Base-by-base conservation (phyloP, 2,329 filamentous ascomycete species). In the Saccharata proteae region DNA sequence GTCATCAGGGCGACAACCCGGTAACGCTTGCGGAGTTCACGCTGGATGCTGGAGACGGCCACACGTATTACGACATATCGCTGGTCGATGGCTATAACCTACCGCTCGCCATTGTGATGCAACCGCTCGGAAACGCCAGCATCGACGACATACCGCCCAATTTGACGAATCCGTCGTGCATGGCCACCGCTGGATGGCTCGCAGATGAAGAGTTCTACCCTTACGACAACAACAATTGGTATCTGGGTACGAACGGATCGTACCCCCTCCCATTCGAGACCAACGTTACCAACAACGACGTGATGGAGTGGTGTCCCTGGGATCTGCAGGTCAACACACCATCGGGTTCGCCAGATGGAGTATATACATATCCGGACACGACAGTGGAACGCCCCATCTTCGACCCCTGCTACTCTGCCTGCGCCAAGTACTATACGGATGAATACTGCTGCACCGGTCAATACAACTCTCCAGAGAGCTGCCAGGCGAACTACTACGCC, bases 11-110 rank as follows among this genome's bases (percentile, higher is more conserved):
- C 12, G 66, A 73, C 35, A 70, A 75, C 17, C 83, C 83, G 8
- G 75, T 75, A 10, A 86, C 80, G 2, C 67, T 92, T 9, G 81
- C 79, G 22, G 83, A 92, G 49, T 86, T 90, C 55, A 84, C 78
- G 33, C 66, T 88, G 11, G 69, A 73, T 29, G 79, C 77, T 16
- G 76, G 77, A 17, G 58, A 67, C 25, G 61, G 64, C 14, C 77
- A 85, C 48, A 79, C 75, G 7, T 90, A 83, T 52, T 88, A 86
- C 57, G 82, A 90, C 52, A 81, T 90, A 40, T 85, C 80, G 23
- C 65, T 88, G 3, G 82, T 90, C 14, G 82, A 90, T 48, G 82
- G 82, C 29, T 88, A 88, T 65, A 88, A 88, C 48, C 57, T 88
- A 1, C 79, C 80, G 2, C 50, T 86, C 39, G 77, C 71, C 17